A percentile compares a stretch with the other conserved stretches of the same genome.
Conservation (phyloP, 176 grass and related monocot genomes). For the Oryza glaberrima region DNA sequence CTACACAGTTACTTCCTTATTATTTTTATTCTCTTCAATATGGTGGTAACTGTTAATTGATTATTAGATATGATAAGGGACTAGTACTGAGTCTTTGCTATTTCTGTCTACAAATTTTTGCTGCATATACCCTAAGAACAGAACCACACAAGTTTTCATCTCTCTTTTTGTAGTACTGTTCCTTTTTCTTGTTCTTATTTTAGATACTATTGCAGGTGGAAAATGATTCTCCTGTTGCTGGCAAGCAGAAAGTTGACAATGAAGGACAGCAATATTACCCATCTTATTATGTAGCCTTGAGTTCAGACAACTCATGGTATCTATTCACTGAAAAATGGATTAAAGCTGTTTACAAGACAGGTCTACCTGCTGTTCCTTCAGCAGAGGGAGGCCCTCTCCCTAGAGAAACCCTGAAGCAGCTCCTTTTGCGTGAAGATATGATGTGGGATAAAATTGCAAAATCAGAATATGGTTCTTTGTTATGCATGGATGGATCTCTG, state of each 20-base stretch:
- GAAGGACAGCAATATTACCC: slow-evolving; percentile 44
- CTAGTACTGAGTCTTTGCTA: slow-evolving; percentile 4
- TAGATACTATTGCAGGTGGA: slow-evolving; percentile 56
- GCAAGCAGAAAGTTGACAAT: slow-evolving; percentile 49
- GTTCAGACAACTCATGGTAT: slow-evolving; percentile 99
- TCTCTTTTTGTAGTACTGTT: slow-evolving; percentile 5
- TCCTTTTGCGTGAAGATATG: slow-evolving; percentile 76
- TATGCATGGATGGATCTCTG: slow-evolving; percentile 87
- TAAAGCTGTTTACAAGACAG: slow-evolving; percentile 84
- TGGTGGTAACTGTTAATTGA: slow-evolving; percentile 1
- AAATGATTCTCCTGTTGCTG: slow-evolving; percentile 44
- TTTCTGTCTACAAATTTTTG: slow-evolving; percentile 8
- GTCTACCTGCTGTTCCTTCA: slow-evolving; percentile 63
- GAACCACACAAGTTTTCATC: slow-evolving; percentile 5
- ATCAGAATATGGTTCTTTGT: slow-evolving; percentile 92
- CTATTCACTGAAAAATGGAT: slow-evolving; percentile 97
- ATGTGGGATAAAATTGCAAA: slow-evolving; percentile 81
- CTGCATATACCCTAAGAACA: neutral
- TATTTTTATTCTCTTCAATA: neutral
- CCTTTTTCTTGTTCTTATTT: slow-evolving; percentile 27
- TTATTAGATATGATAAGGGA: neutral
- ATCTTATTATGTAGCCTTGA: slow-evolving; percentile 85
- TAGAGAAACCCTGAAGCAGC: slow-evolving; percentile 80
- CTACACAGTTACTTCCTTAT: slow-evolving; percentile 1
- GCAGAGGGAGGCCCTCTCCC: slow-evolving; percentile 67